These are phyloP conservation scores for Tetracladium marchalianum DNA, from an alignment of 495 filamentous ascomycete genomes.

Conservation along the genomic window DNA sequence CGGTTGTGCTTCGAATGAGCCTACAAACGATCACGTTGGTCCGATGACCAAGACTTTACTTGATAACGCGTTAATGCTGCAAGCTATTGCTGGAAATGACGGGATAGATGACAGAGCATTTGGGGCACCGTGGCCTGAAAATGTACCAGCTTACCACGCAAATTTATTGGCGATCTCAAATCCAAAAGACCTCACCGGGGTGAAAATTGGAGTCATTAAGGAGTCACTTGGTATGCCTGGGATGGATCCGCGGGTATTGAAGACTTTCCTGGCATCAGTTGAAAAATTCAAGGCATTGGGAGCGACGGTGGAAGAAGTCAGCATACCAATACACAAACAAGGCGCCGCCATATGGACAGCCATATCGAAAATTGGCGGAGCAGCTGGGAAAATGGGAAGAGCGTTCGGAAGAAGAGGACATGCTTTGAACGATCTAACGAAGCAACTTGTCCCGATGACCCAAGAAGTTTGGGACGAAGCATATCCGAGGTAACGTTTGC, in stretches of 20 bases:
- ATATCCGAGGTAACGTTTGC: background rate
- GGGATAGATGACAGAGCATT: conserved; percentile 36
- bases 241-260: conserved; percentile 29
- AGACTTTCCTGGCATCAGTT: conserved; percentile 30
- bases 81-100: conserved; percentile 40
- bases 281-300: conserved; percentile 34
- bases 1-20: conserved; percentile 28
- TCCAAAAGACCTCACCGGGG: conserved; percentile 23
- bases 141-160: conserved; percentile 24
- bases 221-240: conserved; percentile 31
- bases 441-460: conserved; percentile 1
- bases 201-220: conserved; percentile 36
- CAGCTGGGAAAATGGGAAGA: conserved; percentile 10
- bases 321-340: conserved; percentile 37
- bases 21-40: conserved; percentile 30
- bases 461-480: no score
- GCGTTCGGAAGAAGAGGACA: conserved; percentile 16
- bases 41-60: conserved; percentile 32
- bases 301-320: conserved; percentile 37
- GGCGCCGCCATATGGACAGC: conserved; percentile 40
- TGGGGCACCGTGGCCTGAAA: conserved; percentile 21
- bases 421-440: conserved; percentile 15
- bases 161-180: conserved; percentile 25
- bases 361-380: conserved; percentile 15
- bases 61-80: conserved; percentile 34